These are phyloP conservation scores for Pseudocercospora fuligena DNA, from an alignment of 2,329 filamentous ascomycete genomes.

Conservation along the genomic window DNA sequence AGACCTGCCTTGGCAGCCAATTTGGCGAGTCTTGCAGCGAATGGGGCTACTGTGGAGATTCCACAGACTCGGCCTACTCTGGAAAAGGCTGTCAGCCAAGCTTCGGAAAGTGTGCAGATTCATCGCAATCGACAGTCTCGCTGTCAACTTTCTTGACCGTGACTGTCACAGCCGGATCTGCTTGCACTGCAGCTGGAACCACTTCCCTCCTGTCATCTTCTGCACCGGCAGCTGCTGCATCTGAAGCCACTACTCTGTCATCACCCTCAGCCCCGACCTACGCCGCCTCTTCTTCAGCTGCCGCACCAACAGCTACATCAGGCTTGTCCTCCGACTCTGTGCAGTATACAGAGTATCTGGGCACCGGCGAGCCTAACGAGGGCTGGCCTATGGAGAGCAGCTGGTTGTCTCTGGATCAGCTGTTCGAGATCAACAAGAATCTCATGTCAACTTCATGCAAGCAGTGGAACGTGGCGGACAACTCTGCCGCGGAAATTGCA, in stretches of 20 bases:
- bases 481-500: slow-evolving; percentile 44
- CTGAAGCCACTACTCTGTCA: neutral
- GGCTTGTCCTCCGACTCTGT: neutral
- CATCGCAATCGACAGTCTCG: neutral
- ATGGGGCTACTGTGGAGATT: slow-evolving; percentile 8
- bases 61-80: slow-evolving; percentile 11
- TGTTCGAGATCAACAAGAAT: slow-evolving; percentile 39
- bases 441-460: slow-evolving; percentile 43
- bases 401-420: slow-evolving; percentile 28
- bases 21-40: slow-evolving; percentile 9
- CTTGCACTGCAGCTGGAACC: neutral
- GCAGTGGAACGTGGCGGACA: slow-evolving; percentile 40
- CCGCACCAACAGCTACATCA: neutral
- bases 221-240: neutral
- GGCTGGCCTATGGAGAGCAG: slow-evolving; percentile 28
- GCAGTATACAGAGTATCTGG: slow-evolving; percentile 20
- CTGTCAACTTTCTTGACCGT: neutral
- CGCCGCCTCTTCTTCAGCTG: neutral
- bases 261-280: neutral
- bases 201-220: neutral
- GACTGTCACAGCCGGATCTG: neutral
- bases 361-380: slow-evolving; percentile 19
- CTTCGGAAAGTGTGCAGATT: slow-evolving; percentile 25
- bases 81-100: slow-evolving; percentile 30
- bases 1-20: slow-evolving; percentile 6